Evolutionary conservation across 108 stramenopile species (phyloP), one percentile per base, ranked within the genome.

Genomic region (Aurantiochytrium sp.): DNA sequence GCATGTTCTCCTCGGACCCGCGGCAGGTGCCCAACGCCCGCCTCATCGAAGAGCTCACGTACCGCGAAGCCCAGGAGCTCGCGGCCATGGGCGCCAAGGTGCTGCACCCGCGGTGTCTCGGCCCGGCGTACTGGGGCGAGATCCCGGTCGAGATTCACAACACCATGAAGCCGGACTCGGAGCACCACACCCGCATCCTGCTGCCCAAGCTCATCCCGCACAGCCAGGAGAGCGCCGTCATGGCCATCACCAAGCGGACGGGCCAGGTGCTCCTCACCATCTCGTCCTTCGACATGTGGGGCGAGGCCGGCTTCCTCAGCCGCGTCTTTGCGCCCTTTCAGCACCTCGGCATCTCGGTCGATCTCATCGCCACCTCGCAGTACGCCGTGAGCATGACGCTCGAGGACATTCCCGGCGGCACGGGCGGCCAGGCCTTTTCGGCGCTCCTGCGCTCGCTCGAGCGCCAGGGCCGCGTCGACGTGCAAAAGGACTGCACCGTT

Each of bases 21-120:
- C 91, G 97, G 10, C 87, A 96, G 4, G 97, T 99, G 3, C 85
- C 92, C 3, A 92, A 90, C 45, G 97, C 98, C 3, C 88, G 95
- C 1, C 96, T 97, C 4, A 95, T 99, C 42, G 89, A 93, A 34
- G 90, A 91, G 52, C 96, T 97, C n/a, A 92, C 91, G 24, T 97
- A 96, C 87, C 96, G 96, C 31, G 98, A 99, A 89, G 98, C 98
- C 8, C 91, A 94, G n/a, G 98, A 99, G 88, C 91, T 99, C 73
- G 97, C 97, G 4, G 97, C 97, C 92, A 98, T 99, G 90, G 98
- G 98, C 4, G 98, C 98, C 41, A 95, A 98, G 92, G 97, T 99
- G 17, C 87, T 97, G 4, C 97, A 97, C 89, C 96, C 97, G 36
- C 55, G 87, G 1, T 87, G 87, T 12, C 87, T 87, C 34, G 55